Evolutionary conservation across 345 rosid genomes (phyloP), one percentile per base, ranked within the genome.

Genomic region (Abelmoschus esculentus): DNA sequence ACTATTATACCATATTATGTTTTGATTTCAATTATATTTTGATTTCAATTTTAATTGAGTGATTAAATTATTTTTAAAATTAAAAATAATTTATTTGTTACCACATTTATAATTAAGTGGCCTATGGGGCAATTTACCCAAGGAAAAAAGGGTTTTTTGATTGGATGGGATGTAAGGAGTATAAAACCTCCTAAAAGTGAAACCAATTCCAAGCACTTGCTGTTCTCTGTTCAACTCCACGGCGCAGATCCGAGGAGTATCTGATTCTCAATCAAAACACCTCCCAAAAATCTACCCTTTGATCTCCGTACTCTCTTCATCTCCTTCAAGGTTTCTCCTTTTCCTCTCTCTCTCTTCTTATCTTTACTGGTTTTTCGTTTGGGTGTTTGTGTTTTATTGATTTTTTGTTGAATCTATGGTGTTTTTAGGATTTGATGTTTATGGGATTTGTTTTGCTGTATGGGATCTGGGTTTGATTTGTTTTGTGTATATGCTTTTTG

Each of bases 381-480:
- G 53, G 5, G 53, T 49, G 17, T 49, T 49, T 49, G 15, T 49
- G 53, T 49, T 49, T 49, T 15, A 49, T 49, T 15, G 53, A 49
- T 49, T 13, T 49, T 13, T 3, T 49, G 17, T 4, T 49, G 53
- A 49, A 49, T 49, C 6, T 49, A 49, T 49, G 53, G 14, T 49
- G 3, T 13, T 22, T 22, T 22, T 49, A 36, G 53, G 53, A 4
- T 49, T 49, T 49, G 4, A 7, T 54, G 49, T 40, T 54, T 19
- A n/a, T 34, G 36, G 49, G 22, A 5, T 34, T 56, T 15, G 32
- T 47, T 59, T 59, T 40, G 1, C n/a, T 19, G 49, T 73, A 32
- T 75, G 34, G 72, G 83, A 79, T 79, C 76, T 75, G 73, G 74
- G 72, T 19, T 77, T 75, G 59, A 60, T 75, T 50, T 55, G 61